These are phyloP conservation scores for Blepharisma japonicum DNA, from an alignment of 73 alveolate species.

Conservation along the genomic window DNA sequence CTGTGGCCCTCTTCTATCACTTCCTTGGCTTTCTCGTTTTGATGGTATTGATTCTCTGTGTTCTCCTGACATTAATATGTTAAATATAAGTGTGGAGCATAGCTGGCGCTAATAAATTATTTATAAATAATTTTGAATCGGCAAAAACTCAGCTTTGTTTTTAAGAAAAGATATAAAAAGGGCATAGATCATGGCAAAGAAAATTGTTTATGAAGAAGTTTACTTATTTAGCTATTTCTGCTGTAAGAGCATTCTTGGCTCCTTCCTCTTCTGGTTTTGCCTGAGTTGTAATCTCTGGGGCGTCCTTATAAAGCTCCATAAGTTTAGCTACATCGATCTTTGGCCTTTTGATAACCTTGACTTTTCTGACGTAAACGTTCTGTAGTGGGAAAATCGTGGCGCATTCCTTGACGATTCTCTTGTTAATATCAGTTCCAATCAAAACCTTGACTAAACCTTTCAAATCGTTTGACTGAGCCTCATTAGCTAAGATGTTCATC, in stretches of 20 bases:
- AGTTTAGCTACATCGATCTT: conserved; percentile 79
- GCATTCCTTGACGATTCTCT: conserved; percentile 79
- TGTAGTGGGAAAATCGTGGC: conserved; percentile 88
- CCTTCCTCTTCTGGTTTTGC: conserved; percentile 39
- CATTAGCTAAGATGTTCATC: conserved; percentile 77
- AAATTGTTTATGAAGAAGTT: too few relatives aligned
- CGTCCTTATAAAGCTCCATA: conserved; percentile 70
- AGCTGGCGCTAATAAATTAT: too few relatives aligned
- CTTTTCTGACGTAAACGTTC: conserved; percentile 86
- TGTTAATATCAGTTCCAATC: conserved; percentile 66
- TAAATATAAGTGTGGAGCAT: too few relatives aligned
- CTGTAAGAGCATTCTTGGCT: conserved; percentile 22
- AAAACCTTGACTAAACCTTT: conserved; percentile 71
- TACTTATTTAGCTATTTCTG: conserved; percentile 10
- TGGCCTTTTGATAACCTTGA: conserved; percentile 92
- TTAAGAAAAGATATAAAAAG: too few relatives aligned
- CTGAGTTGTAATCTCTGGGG: conserved; percentile 42
- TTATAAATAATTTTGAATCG: too few relatives aligned
- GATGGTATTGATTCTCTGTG: too few relatives aligned
- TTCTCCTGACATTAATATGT: too few relatives aligned
- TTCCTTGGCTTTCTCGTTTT: too few relatives aligned
- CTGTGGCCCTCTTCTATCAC: too few relatives aligned
- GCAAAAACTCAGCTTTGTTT: too few relatives aligned
- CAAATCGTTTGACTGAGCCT: conserved; percentile 68
- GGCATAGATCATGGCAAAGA: too few relatives aligned